Evolutionary conservation across 2,329 filamentous ascomycete species (phyloP).

Genomic region (Arthroderma sp.): DNA sequence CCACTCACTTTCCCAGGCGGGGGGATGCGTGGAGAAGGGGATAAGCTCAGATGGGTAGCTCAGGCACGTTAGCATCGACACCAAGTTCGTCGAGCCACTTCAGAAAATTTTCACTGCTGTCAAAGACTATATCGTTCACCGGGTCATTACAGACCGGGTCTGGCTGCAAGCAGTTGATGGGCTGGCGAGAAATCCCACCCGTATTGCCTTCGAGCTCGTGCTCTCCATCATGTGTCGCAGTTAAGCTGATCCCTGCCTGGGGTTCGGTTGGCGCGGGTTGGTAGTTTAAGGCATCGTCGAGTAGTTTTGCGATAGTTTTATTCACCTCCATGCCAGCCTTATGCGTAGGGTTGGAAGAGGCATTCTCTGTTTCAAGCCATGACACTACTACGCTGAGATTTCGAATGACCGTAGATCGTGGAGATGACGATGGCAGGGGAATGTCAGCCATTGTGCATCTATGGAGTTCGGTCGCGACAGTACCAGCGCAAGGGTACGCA

Average conservation of each 20-base stretch:
- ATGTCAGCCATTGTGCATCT: constrained; percentile 11
- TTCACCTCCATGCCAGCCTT: constrained; percentile 11
- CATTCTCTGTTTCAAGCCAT: constrained; percentile 11
- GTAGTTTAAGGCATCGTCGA: constrained; percentile 14
- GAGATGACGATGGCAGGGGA: constrained; percentile 10
- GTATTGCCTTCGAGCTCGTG: background rate
- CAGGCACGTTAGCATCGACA: constrained; percentile 7
- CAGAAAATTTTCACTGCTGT: constrained; percentile 9
- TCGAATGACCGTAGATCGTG: constrained; percentile 15
- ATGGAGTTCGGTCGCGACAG: constrained; percentile 14
- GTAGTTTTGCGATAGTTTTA: constrained; percentile 12
- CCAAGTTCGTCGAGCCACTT: constrained; percentile 10
- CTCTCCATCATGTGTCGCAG: background rate
- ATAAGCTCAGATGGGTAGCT: constrained; percentile 5
- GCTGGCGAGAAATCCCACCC: background rate
- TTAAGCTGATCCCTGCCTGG: background rate
- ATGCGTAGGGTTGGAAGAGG: constrained; percentile 4
- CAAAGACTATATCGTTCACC: background rate
- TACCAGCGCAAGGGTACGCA: constrained; percentile 12
- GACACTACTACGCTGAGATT: constrained; percentile 13
- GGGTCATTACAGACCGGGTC: background rate
- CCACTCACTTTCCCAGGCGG: too few relatives aligned
- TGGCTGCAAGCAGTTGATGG: background rate
- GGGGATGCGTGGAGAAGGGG: too few relatives aligned
- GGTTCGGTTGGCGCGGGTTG: constrained; percentile 19